Evolutionary conservation across 2,329 filamentous ascomycete species (phyloP).

Genomic region (Niveomyces coronatus): DNA sequence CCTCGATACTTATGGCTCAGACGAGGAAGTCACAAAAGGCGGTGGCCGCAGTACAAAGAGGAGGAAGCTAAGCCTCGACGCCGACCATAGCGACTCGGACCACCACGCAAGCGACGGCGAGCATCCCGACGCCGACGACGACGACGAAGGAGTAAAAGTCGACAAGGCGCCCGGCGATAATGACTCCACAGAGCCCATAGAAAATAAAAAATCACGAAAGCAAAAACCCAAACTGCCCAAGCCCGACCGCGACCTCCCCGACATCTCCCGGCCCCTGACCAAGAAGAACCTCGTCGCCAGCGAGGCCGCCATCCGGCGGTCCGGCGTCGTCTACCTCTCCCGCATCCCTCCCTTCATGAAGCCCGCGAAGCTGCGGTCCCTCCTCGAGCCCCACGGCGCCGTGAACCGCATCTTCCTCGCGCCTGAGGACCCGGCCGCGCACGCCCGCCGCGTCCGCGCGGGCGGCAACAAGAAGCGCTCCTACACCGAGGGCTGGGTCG

Average conservation of each 20-base stretch:
- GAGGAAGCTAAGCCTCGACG: slow-evolving; percentile 42
- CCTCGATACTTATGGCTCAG: slow-evolving; percentile 54
- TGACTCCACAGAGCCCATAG: not conserved
- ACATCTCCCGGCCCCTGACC: slow-evolving; percentile 43
- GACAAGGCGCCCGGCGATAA: no score
- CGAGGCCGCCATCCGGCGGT: slow-evolving; percentile 56
- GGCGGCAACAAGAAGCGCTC: slow-evolving; percentile 77
- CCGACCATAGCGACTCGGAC: slow-evolving; percentile 22
- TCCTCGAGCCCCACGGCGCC: slow-evolving; percentile 63
- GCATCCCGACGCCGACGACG: slow-evolving; percentile 16
- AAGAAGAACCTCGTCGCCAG: slow-evolving; percentile 60
- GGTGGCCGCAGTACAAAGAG: slow-evolving; percentile 52
- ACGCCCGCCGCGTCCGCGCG: slow-evolving; percentile 54
- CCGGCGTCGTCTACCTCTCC: slow-evolving; percentile 74
- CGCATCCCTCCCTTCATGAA: slow-evolving; percentile 86
- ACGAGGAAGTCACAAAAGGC: slow-evolving; percentile 58
- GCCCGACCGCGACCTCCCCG: slow-evolving; percentile 29
- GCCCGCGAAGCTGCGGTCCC: slow-evolving; percentile 62
- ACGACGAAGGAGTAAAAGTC: slow-evolving; percentile 13
- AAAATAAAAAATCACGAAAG: slow-evolving; percentile 16
- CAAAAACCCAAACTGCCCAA: slow-evolving; percentile 17
- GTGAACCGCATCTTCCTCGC: slow-evolving; percentile 72
- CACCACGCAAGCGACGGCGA: slow-evolving; percentile 16
- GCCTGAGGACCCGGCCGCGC: slow-evolving; percentile 59
- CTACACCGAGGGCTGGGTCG: slow-evolving; percentile 82